Base-by-base conservation (phyloP, 345 rosid genomes). In the Noccaea caerulescens region DNA sequence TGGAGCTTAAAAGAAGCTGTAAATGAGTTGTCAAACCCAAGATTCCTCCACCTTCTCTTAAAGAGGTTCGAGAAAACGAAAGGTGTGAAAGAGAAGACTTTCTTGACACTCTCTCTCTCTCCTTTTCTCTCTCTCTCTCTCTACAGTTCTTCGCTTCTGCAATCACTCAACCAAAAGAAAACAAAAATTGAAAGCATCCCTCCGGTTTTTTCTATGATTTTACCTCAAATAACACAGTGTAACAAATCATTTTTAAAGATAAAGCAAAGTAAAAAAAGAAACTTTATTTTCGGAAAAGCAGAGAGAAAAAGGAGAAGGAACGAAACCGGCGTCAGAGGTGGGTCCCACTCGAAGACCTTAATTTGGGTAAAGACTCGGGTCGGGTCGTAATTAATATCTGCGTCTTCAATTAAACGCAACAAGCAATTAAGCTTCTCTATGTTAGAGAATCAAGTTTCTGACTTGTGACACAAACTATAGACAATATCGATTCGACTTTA, bases 1-100 rank as follows among this genome's bases (percentile, higher is more conserved):
- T 52, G 63, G 9, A 41, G 67, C 32, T 75, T 34, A 52, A 75
- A 75, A 75, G 58, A 60, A 37, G 63, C 27, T 10, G 44, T 32
- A 25, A 76, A 61, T 80, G 76, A 76, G 80, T 57, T 76, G 62
- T 74, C 80, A 85, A 85, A 80, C 89, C 88, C 92, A 84, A 82
- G 86, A 82, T 78, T 83, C 86, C 80, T 73, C 83, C 62, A 72
- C 57, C 80, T 70, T 76, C 55, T 76, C 30, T 34, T 69, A 63
- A 57, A 66, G 72, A 76, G 68, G 72, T 66, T 70, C 72, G 56
- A 73, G 77, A 81, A 83, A 85, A 66, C 81, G 82, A 79, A 81
- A 83, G 85, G 87, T 81, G 94, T 88, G 96, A 86, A 84, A 78
- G 84, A 79, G 86, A 82, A 83, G 91, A 92, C 89, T 80, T 85